Evolutionary conservation across 805 yeast species (phyloP).

Genomic region (Saccharomycopsis olivae): DNA sequence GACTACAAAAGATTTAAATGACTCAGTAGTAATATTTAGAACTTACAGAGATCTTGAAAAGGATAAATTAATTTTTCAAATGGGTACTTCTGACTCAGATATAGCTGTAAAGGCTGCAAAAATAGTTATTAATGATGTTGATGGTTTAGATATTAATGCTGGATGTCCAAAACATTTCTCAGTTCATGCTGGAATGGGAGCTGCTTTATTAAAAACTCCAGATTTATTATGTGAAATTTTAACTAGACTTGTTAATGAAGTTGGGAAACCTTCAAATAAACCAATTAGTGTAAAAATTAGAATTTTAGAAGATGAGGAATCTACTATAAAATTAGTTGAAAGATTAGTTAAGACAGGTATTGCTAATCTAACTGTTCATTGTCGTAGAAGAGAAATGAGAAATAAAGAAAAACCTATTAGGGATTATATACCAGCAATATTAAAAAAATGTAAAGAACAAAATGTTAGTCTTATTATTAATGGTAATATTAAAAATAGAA

Average conservation of each 20-base stretch:
- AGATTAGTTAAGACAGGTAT: constrained; percentile 70
- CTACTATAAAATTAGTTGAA: constrained; percentile 49
- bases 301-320: constrained; percentile 50
- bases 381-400: constrained; percentile 84
- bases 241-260: constrained; percentile 55
- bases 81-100: constrained; percentile 79
- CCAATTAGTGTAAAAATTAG: constrained; percentile 90
- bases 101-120: constrained; percentile 84
- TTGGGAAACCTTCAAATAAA: constrained; percentile 66
- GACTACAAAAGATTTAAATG: constrained; percentile 26
- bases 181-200: constrained; percentile 95
- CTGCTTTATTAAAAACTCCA: constrained; percentile 78
- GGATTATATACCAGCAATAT: constrained; percentile 53
- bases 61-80: constrained; percentile 71
- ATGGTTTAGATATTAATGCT: constrained; percentile 86
- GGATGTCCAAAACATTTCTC: constrained; percentile 98
- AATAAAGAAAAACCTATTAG: constrained; percentile 75
- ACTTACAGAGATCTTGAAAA: constrained; percentile 54
- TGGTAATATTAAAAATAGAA: constrained; percentile 54
- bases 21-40: constrained; percentile 55
- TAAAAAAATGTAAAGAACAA: constrained; percentile 45
- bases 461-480: constrained; percentile 71
- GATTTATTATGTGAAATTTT: constrained; percentile 66
- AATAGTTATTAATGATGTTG: constrained; percentile 74
- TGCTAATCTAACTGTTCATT: constrained; percentile 77